phyloP scores from a whole-genome alignment of 192 early-diverging fungal species.

The Phlyctochytrium bullatum region DNA sequence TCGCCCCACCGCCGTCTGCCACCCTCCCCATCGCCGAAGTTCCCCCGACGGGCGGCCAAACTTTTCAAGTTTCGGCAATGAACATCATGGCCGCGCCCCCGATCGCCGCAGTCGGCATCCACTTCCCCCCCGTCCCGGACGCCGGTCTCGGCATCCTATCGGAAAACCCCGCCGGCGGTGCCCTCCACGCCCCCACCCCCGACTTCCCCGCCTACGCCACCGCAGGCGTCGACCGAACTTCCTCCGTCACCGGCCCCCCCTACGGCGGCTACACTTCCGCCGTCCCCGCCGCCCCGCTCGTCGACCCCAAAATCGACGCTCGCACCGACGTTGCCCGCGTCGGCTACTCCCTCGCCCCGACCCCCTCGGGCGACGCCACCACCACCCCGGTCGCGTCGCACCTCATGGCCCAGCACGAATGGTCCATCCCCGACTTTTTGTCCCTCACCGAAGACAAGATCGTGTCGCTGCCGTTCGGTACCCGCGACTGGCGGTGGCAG shows the following conservation, averaged over 20 bases:
- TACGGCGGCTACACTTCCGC: neutral
- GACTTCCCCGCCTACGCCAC: neutral
- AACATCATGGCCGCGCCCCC: neutral
- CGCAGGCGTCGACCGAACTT: neutral
- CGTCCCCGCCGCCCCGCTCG: neutral
- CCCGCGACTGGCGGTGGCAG: conserved; percentile 44
- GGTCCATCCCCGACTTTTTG: conserved; percentile 14
- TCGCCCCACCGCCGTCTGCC: too few relatives aligned
- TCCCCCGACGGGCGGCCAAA: neutral
- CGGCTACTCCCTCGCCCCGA: neutral
- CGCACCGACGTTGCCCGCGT: neutral
- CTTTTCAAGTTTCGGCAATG: neutral
- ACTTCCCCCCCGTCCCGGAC: neutral
- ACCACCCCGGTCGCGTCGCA: neutral
- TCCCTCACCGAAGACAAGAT: conserved; percentile 39
- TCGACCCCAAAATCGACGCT: neutral
- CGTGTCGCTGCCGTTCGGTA: conserved; percentile 52
- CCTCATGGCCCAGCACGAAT: neutral
- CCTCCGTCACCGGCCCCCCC: neutral
- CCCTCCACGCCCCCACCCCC: too few relatives aligned
- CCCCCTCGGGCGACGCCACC: neutral
- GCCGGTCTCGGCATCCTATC: too few relatives aligned
- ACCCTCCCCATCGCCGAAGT: too few relatives aligned
- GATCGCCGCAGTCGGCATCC: neutral
- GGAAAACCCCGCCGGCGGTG: too few relatives aligned